Evolutionary conservation across 1,284 basidiomycete genomes (phyloP).

Genomic region (Cutaneotrichosporon sp.): DNA sequence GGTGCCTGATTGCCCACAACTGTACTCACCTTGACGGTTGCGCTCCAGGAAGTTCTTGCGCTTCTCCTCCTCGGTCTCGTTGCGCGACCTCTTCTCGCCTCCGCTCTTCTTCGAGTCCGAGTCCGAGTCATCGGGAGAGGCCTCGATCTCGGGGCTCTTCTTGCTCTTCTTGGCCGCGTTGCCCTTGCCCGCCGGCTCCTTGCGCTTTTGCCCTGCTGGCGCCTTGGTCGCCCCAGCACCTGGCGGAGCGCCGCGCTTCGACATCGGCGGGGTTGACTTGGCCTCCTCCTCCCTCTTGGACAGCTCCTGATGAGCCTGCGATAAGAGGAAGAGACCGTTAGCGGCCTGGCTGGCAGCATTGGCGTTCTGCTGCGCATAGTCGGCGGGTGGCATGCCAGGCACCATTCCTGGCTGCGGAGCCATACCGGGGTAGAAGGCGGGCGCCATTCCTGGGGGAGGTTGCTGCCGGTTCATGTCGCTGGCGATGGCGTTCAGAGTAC

Average conservation of each 20-base stretch:
- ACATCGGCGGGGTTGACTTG: constrained; percentile 32
- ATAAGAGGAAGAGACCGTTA: constrained; percentile 89
- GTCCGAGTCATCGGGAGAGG: constrained; percentile 54
- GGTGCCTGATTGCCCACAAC: neutral
- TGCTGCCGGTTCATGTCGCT: constrained; percentile 48
- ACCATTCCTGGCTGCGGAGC: constrained; percentile 13
- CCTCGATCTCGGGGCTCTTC: constrained; percentile 39
- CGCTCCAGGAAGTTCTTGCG: constrained; percentile 90
- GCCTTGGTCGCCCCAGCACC: constrained; percentile 11
- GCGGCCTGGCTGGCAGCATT: constrained; percentile 61
- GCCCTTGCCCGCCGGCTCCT: constrained; percentile 24
- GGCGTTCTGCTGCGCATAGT: constrained; percentile 51
- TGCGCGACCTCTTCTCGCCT: constrained; percentile 58
- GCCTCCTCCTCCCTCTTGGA: constrained; percentile 81
- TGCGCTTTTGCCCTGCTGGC: constrained; percentile 36
- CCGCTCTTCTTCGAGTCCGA: constrained; percentile 47
- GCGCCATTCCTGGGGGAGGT: constrained; percentile 27
- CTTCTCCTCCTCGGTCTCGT: constrained; percentile 95
- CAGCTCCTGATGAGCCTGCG: constrained; percentile 91
- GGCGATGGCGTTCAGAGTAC: constrained; percentile 80
- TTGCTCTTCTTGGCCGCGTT: constrained; percentile 50
- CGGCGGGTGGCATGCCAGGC: constrained; percentile 32
- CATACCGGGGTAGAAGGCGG: constrained; percentile 19
- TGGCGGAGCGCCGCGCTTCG: constrained; percentile 21
- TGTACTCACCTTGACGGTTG: constrained; percentile 79